A percentile compares a stretch with the other conserved stretches of the same genome.
Conservation (phyloP, 805 yeast genomes). For the Wickerhamomyces ciferrii region DNA sequence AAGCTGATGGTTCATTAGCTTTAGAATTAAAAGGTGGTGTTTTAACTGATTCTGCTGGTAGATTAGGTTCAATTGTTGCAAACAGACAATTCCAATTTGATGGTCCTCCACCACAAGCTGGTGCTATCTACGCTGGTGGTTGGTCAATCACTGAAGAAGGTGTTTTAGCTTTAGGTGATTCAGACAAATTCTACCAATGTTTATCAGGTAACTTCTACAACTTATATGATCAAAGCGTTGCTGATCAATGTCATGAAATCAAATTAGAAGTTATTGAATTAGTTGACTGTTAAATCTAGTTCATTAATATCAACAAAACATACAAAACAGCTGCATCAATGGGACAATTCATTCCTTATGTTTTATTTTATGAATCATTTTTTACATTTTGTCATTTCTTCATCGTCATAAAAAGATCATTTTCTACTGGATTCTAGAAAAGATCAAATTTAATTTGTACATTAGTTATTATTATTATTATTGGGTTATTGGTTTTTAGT, state of each 20-base stretch:
- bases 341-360: not conserved
- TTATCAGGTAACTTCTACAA: slow-evolving; percentile 68
- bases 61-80: slow-evolving; percentile 70
- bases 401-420: not conserved
- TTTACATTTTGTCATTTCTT: not conserved
- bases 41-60: slow-evolving; percentile 48
- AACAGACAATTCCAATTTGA: slow-evolving; percentile 78
- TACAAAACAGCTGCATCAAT: not conserved
- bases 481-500: not conserved
- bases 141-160: slow-evolving; percentile 48
- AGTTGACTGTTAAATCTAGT: slow-evolving; percentile 37
- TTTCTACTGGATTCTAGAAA: not conserved
- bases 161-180: slow-evolving; percentile 52
- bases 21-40: slow-evolving; percentile 44
- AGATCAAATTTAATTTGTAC: not conserved
- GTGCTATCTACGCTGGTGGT: slow-evolving; percentile 59
- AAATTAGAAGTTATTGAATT: slow-evolving; percentile 49
- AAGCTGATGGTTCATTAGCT: slow-evolving; percentile 39
- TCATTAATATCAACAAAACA: not conserved
- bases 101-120: slow-evolving; percentile 77
- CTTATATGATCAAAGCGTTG: slow-evolving; percentile 56
- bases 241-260: slow-evolving; percentile 54
- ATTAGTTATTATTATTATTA: not conserved
- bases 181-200: slow-evolving; percentile 61
- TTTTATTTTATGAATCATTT: not conserved